phyloP scores from a whole-genome alignment of 192 early-diverging fungal genomes.

The Dispira parvispora region DNA sequence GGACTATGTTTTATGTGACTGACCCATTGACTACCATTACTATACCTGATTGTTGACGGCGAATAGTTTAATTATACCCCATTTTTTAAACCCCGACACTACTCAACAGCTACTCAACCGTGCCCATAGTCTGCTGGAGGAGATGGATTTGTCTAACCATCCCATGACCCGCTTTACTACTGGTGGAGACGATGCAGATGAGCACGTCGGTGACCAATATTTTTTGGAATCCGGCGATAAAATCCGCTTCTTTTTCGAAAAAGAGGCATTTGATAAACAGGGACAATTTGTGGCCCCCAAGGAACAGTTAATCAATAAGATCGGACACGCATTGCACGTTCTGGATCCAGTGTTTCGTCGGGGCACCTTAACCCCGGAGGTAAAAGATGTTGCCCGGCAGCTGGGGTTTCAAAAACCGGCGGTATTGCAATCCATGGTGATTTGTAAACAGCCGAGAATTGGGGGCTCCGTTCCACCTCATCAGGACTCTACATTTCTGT shows the following conservation, averaged over 20 bases:
- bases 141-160: constrained; percentile 47
- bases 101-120: constrained; percentile 7
- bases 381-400: constrained; percentile 34
- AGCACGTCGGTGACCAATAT: constrained; percentile 74
- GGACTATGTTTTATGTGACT: background rate
- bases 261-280: constrained; percentile 50
- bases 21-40: too few species aligned
- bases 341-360: constrained; percentile 53
- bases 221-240: constrained; percentile 75
- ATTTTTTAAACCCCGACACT: background rate
- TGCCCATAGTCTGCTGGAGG: constrained; percentile 40
- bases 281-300: constrained; percentile 46
- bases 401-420: constrained; percentile 54
- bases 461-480: constrained; percentile 50
- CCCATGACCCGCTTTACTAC: constrained; percentile 68
- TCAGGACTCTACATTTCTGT: constrained; percentile 85
- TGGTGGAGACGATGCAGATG: constrained; percentile 25
- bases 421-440: constrained; percentile 82
- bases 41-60: too few species aligned
- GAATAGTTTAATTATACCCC: constrained; percentile 3
- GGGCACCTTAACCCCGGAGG: constrained; percentile 35
- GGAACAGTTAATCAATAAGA: constrained; percentile 65
- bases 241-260: constrained; percentile 77
- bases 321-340: constrained; percentile 78
- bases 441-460: constrained; percentile 36